Conservation (phyloP, 495 filamentous ascomycete species). For the Penicillium flavigenum region DNA sequence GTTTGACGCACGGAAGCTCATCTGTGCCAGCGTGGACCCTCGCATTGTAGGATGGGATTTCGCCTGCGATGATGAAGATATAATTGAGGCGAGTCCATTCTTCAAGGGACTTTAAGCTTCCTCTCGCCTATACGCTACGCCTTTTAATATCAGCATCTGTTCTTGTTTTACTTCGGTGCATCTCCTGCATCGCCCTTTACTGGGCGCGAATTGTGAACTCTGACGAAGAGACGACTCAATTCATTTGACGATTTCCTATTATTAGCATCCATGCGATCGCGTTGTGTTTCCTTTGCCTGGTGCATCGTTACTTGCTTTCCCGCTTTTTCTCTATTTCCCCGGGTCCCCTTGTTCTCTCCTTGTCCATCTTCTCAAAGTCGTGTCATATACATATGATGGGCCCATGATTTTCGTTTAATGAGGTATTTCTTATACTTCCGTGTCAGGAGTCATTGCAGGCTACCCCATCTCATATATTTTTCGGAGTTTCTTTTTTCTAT, state of each 20-base stretch:
- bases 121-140: not conserved
- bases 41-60: conserved; percentile 98
- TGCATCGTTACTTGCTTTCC: not conserved
- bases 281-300: not conserved
- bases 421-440: conserved; percentile 1
- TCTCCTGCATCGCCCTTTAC: not conserved
- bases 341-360: not conserved
- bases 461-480: not conserved
- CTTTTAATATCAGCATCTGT: conserved; percentile 1
- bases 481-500: not conserved
- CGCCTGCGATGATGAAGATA: conserved; percentile 80
- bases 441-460: not conserved
- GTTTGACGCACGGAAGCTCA: conserved; percentile 90
- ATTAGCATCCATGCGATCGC: conserved; percentile 6
- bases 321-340: not conserved
- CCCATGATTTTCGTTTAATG: not conserved
- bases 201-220: conserved; percentile 4
- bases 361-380: not conserved
- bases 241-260: conserved; percentile 1
- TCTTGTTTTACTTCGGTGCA: not conserved
- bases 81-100: conserved; percentile 78
- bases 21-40: conserved; percentile 87
- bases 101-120: conserved; percentile 50
- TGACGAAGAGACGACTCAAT: not conserved
- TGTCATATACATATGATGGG: not conserved